These are phyloP conservation scores for Lentinula raphanica DNA, from an alignment of 768 basidiomycete species.

Conservation along the genomic window DNA sequence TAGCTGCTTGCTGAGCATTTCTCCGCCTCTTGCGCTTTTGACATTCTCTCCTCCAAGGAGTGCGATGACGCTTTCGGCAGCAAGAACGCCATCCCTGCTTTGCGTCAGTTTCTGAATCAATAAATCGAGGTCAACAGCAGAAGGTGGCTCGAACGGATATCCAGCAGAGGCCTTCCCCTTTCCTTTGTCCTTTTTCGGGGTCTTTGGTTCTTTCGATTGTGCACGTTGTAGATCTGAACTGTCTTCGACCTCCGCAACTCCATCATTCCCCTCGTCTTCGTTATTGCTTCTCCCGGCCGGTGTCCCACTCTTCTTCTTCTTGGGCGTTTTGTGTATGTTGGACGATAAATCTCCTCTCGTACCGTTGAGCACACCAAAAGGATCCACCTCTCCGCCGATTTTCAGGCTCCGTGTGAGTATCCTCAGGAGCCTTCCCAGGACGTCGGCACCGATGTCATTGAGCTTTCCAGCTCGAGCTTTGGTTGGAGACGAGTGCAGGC, in stretches of 20 bases:
- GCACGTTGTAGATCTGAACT: slow-evolving; percentile 9
- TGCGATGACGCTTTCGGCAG: slow-evolving; percentile 79
- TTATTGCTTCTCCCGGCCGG: slow-evolving; percentile 32
- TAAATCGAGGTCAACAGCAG: slow-evolving; percentile 45
- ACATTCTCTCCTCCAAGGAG: slow-evolving; percentile 74
- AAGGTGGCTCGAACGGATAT: slow-evolving; percentile 16
- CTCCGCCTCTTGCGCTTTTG: slow-evolving; percentile 14
- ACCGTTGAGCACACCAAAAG: slow-evolving; percentile 41
- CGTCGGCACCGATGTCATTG: slow-evolving; percentile 59
- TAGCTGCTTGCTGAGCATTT: slow-evolving; percentile 40
- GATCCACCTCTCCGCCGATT: slow-evolving; percentile 69
- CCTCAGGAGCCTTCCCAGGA: slow-evolving; percentile 65
- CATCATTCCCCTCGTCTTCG: slow-evolving; percentile 20
- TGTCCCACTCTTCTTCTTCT: slow-evolving; percentile 35
- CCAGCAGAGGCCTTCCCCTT: background rate
- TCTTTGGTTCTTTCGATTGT: slow-evolving; percentile 10
- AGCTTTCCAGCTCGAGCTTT: slow-evolving; percentile 47
- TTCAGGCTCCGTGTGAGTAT: slow-evolving; percentile 76
- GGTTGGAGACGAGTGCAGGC: slow-evolving; percentile 36
- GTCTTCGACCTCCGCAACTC: slow-evolving; percentile 11
- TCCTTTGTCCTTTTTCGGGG: slow-evolving; percentile 7
- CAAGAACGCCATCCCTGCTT: slow-evolving; percentile 69
- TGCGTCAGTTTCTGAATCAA: slow-evolving; percentile 50
- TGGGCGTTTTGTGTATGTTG: slow-evolving; percentile 48
- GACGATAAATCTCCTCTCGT: slow-evolving; percentile 12